These are phyloP conservation scores for Thraustochytrium striatum DNA, from an alignment of 352 stramenopile genomes.

Conservation along the genomic window DNA sequence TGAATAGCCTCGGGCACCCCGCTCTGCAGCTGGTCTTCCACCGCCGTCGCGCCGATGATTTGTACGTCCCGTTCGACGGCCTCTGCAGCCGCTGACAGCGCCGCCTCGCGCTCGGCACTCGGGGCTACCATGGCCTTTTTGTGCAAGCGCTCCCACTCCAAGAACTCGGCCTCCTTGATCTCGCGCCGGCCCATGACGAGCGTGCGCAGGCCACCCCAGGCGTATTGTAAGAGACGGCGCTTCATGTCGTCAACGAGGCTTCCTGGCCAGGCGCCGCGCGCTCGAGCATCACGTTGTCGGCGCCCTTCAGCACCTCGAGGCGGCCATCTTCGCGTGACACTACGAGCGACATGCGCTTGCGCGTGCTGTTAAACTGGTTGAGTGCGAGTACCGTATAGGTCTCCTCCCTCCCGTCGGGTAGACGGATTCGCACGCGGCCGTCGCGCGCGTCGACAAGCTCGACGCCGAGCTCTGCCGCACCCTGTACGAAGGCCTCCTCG, in stretches of 20 bases:
- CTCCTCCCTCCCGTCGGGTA: slow-evolving; percentile 16
- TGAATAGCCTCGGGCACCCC: slow-evolving; percentile 79
- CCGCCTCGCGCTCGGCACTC: slow-evolving; percentile 9
- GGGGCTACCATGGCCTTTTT: slow-evolving; percentile 11
- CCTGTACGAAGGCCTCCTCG: slow-evolving; percentile 49
- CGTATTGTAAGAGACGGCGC: slow-evolving; percentile 7
- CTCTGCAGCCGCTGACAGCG: slow-evolving; percentile 19
- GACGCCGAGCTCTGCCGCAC: not conserved
- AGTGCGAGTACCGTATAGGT: slow-evolving; percentile 81
- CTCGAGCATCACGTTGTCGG: slow-evolving; percentile 52
- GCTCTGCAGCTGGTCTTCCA: slow-evolving; percentile 86
- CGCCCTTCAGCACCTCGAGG: slow-evolving; percentile 46
- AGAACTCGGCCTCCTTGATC: slow-evolving; percentile 34
- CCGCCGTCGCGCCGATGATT: slow-evolving; percentile 73
- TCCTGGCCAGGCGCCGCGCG: not conserved
- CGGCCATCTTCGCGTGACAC: slow-evolving; percentile 56
- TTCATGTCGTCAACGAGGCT: not conserved
- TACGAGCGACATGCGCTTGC: slow-evolving; percentile 97
- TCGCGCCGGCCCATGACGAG: slow-evolving; percentile 45
- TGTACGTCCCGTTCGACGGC: slow-evolving; percentile 22
- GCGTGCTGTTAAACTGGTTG: slow-evolving; percentile 92
- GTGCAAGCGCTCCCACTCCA: slow-evolving; percentile 5
- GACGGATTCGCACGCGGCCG: slow-evolving; percentile 52
- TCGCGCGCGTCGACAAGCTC: slow-evolving; percentile 65
- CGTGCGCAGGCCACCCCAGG: slow-evolving; percentile 33